Conservation (phyloP, 2,329 filamentous ascomycete genomes). For the Sporothrix sp. region DNA sequence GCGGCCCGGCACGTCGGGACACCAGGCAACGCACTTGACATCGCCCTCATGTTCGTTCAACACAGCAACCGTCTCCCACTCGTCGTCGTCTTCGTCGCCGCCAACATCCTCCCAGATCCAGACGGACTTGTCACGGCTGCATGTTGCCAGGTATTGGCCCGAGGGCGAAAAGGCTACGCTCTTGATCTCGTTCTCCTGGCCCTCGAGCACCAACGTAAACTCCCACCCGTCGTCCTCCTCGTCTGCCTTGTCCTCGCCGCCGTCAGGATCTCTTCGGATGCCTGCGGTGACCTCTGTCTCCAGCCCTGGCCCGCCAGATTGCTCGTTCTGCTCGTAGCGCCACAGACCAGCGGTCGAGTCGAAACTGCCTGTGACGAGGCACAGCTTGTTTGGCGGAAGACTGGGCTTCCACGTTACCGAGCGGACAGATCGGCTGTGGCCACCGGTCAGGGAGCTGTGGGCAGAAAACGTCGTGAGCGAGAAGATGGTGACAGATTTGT, state of each 20-base stretch:
- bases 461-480: conserved; percentile 71
- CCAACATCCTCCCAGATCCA: conserved; percentile 98
- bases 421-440: conserved; percentile 85
- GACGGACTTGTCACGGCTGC: conserved; percentile 83
- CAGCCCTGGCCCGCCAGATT: conserved; percentile 23
- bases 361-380: conserved; percentile 86
- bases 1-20: conserved; percentile 54
- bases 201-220: conserved; percentile 84
- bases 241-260: conserved; percentile 32
- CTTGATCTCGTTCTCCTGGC: conserved; percentile 92
- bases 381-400: conserved; percentile 50
- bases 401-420: conserved; percentile 80
- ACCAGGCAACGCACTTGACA: conserved; percentile 91
- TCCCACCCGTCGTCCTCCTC: conserved; percentile 77
- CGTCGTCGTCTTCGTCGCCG: conserved; percentile 65
- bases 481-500: conserved; percentile 82
- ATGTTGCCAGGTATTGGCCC: conserved; percentile 76
- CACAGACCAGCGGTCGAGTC: conserved; percentile 83
- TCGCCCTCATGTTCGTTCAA: conserved; percentile 91
- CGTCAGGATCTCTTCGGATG: conserved; percentile 20
- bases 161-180: conserved; percentile 63
- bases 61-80: conserved; percentile 94
- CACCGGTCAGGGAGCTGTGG: conserved; percentile 71
- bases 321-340: conserved; percentile 51
- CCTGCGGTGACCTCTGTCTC: conserved; percentile 32